These are phyloP conservation scores for Tuctoria greenei DNA, from an alignment of 176 grass and related monocot species.

Conservation along the genomic window DNA sequence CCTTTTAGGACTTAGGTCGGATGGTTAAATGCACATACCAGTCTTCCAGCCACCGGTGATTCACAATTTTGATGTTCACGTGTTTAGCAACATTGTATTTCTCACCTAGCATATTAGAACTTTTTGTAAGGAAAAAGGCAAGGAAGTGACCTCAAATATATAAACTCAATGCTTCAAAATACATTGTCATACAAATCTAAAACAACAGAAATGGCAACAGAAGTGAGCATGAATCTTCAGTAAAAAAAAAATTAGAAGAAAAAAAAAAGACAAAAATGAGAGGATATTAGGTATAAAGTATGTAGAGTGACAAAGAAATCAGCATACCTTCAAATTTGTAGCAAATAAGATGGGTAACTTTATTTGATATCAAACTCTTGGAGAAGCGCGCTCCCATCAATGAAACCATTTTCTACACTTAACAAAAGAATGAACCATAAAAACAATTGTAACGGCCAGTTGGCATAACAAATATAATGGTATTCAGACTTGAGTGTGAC, in stretches of 20 bases:
- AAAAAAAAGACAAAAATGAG: too few relatives aligned
- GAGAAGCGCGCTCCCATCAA: constrained; percentile 79
- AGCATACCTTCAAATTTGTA: constrained; percentile 77
- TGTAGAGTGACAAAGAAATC: constrained; percentile 8
- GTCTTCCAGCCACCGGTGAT: constrained; percentile 72
- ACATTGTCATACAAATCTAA: background rate
- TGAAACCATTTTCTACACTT: constrained; percentile 70
- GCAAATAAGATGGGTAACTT: constrained; percentile 80
- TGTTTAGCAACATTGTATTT: constrained; percentile 69
- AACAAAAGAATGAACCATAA: constrained; percentile 18
- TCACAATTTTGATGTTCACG: constrained; percentile 64
- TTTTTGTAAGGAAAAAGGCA: background rate
- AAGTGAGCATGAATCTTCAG: background rate
- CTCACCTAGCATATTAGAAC: constrained; percentile 41
- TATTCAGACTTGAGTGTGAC: background rate
- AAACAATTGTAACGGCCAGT: background rate
- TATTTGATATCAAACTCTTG: constrained; percentile 50
- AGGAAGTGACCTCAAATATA: background rate
- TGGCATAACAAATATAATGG: background rate
- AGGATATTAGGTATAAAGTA: background rate
- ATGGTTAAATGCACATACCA: constrained; percentile 46
- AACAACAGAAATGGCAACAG: background rate
- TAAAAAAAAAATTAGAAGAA: too few relatives aligned
- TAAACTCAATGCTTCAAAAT: background rate
- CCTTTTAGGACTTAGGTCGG: background rate